Conservation (phyloP, 2,329 filamentous ascomycete species). For the Diplodia corticola region DNA sequence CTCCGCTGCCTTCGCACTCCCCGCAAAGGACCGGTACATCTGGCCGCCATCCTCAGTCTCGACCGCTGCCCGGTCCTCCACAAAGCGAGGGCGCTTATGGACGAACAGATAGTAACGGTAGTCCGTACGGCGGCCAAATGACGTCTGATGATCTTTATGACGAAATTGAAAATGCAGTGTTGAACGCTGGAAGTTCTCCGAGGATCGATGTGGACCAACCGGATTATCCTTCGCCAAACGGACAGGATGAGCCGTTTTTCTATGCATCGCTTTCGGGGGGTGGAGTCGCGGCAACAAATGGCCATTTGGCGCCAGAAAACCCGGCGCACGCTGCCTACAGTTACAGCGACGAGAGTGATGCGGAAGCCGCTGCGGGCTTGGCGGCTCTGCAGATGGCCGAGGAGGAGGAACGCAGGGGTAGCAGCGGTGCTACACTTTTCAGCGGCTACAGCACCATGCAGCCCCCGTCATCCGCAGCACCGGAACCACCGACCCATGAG, state of each 20-base stretch:
- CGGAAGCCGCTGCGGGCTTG: slow-evolving; percentile 80
- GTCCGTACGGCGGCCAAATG: slow-evolving; percentile 40
- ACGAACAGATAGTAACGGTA: slow-evolving; percentile 33
- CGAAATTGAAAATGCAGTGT: slow-evolving; percentile 57
- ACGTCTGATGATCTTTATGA: slow-evolving; percentile 57
- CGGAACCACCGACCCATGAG: slow-evolving; percentile 41
- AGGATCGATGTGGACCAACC: slow-evolving; percentile 26
- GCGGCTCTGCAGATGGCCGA: slow-evolving; percentile 83
- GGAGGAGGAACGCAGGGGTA: slow-evolving; percentile 68
- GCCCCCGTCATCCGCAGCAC: slow-evolving; percentile 32
- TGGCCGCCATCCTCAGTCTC: slow-evolving; percentile 57
- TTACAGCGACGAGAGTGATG: slow-evolving; percentile 73
- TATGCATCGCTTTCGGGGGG: slow-evolving; percentile 26
- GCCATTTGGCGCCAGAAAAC: slow-evolving; percentile 45
- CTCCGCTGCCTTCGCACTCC: slow-evolving; percentile 48
- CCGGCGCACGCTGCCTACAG: slow-evolving; percentile 31
- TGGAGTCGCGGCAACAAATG: slow-evolving; percentile 49
- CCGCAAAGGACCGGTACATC: slow-evolving; percentile 55
- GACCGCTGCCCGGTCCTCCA: slow-evolving; percentile 61
- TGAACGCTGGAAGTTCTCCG: slow-evolving; percentile 32
- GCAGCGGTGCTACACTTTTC: slow-evolving; percentile 56
- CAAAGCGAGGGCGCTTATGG: slow-evolving; percentile 43
- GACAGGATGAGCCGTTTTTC: slow-evolving; percentile 10
- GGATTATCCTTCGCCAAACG: not conserved
- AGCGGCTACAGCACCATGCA: slow-evolving; percentile 47